These are phyloP conservation scores for Cronartium quercuum DNA, from an alignment of 1,284 basidiomycete species.

Conservation along the genomic window DNA sequence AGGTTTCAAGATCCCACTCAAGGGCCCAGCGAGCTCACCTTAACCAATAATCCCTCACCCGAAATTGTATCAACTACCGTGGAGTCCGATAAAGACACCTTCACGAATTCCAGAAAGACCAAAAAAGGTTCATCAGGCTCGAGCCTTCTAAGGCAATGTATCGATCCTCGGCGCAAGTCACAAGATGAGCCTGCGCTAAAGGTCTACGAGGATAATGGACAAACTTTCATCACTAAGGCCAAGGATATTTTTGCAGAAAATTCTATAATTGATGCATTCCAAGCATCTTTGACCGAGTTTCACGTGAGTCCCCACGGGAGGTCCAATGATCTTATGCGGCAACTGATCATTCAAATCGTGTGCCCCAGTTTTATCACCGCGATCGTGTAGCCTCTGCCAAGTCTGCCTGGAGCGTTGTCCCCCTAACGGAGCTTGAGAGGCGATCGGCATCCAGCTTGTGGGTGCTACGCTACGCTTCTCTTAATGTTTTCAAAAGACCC, in stretches of 20 bases:
- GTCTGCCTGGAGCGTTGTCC: neutral
- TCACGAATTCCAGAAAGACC: neutral
- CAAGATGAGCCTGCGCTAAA: neutral
- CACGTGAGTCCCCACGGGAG: neutral
- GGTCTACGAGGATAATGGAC: neutral
- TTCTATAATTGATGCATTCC: slow-evolving; percentile 18
- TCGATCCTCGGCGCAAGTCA: neutral
- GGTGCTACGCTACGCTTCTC: no score
- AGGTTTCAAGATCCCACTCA: neutral
- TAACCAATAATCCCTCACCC: neutral
- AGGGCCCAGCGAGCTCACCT: neutral
- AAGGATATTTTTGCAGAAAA: slow-evolving; percentile 19
- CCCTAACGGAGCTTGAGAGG: neutral
- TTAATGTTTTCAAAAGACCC: no score
- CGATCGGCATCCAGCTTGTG: neutral
- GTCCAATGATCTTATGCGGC: neutral
- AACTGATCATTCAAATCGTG: neutral
- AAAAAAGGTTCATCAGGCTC: neutral
- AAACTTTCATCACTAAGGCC: slow-evolving; percentile 4
- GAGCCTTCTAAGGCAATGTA: neutral
- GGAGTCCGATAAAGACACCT: neutral
- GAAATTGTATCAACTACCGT: neutral
- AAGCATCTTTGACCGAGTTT: slow-evolving; percentile 23
- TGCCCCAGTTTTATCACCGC: neutral
- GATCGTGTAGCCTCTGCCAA: neutral